Evolutionary conservation across 2,329 filamentous ascomycete species (phyloP).

Genomic region (Dothidotthia symphoricarpi): DNA sequence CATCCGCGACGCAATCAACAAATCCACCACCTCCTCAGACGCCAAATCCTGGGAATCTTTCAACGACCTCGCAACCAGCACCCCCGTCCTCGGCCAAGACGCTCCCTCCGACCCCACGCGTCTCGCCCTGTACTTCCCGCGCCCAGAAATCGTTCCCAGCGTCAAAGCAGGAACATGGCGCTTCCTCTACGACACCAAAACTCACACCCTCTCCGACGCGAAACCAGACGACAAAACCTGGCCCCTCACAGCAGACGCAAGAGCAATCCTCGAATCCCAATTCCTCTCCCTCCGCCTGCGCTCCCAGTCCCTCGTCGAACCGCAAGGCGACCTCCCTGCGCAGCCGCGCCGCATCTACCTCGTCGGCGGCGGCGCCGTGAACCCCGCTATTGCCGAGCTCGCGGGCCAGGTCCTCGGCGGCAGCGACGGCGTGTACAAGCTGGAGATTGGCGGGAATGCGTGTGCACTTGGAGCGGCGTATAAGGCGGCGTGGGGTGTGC

Average conservation of each 20-base stretch:
- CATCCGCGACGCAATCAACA: conserved; percentile 76
- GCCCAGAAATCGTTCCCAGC: conserved; percentile 94
- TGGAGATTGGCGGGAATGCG: conserved; percentile 93
- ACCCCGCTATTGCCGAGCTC: conserved; percentile 82
- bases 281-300: conserved; percentile 86
- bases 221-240: conserved; percentile 40
- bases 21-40: conserved; percentile 41
- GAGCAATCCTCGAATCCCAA: conserved; percentile 91
- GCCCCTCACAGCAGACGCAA: conserved; percentile 67
- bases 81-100: conserved; percentile 65
- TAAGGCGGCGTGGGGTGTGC: conserved; percentile 91
- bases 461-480: conserved; percentile 93
- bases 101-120: conserved; percentile 62
- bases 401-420: conserved; percentile 87
- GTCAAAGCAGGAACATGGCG: conserved; percentile 83
- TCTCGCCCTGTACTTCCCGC: conserved; percentile 89
- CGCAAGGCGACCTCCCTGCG: conserved; percentile 62
- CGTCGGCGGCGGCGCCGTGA: conserved; percentile 86
- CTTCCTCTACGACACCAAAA: conserved; percentile 58
- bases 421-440: conserved; percentile 83
- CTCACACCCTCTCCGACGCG: conserved; percentile 43
- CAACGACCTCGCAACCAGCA: conserved; percentile 68
- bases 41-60: conserved; percentile 71
- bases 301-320: conserved; percentile 69
- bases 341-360: conserved; percentile 91